A percentile compares a stretch with the other conserved stretches of the same genome.
Conservation (phyloP, 306 rosid genomes). For the Castanea crenata region DNA sequence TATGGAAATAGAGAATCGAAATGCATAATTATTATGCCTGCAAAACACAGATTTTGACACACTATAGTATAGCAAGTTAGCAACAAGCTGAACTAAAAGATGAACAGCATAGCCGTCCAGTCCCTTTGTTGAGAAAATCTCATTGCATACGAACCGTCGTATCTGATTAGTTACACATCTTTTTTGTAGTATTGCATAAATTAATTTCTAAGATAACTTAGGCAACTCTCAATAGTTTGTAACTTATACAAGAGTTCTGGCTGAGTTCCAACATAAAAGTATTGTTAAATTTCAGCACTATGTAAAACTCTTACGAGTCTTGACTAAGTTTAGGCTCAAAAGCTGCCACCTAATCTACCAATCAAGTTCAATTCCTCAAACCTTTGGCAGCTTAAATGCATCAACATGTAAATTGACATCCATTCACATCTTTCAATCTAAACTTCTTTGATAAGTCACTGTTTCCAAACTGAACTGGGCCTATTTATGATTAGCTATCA, state of each 20-base stretch:
- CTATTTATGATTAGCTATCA: no score
- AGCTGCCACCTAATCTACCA: not conserved
- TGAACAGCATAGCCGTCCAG: not conserved
- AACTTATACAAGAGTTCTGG: not conserved
- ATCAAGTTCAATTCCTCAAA: not conserved
- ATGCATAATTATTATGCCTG: not conserved
- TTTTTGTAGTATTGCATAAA: not conserved
- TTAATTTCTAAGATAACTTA: not conserved
- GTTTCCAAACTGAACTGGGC: not conserved
- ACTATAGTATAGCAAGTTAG: not conserved
- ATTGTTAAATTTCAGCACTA: not conserved
- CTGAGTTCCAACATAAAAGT: not conserved
- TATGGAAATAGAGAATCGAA: not conserved
- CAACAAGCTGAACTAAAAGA: not conserved
- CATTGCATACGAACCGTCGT: not conserved
- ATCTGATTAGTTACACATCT: not conserved
- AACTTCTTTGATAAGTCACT: not conserved
- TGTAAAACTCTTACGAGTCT: not conserved
- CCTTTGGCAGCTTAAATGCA: not conserved
- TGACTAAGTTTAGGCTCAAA: not conserved
- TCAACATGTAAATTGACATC: not conserved
- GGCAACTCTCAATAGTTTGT: not conserved
- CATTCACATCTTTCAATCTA: not conserved
- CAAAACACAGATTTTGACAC: not conserved
- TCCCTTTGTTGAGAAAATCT: not conserved